Conservation (phyloP, 2,329 filamentous ascomycete species). For the Aspergillus udagawae region DNA sequence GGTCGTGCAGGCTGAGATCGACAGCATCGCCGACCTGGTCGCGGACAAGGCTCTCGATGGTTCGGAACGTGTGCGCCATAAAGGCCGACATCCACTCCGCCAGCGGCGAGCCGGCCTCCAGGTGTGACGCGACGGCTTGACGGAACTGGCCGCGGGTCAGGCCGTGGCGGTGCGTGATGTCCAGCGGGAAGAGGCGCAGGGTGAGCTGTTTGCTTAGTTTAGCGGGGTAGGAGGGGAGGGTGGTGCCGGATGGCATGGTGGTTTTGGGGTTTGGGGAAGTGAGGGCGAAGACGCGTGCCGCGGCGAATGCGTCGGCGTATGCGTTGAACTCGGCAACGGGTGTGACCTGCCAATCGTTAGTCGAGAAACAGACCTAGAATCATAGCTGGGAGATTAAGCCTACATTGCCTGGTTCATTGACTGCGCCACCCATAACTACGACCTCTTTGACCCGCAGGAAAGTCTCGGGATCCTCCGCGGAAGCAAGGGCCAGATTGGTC, state of each 20-base stretch:
- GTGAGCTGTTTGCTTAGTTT: conserved; percentile 61
- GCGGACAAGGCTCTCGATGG: conserved; percentile 61
- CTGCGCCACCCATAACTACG: conserved; percentile 89
- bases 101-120: conserved; percentile 64
- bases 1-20: conserved; percentile 69
- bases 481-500: conserved; percentile 89
- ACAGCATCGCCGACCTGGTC: conserved; percentile 47
- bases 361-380: neutral
- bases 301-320: conserved; percentile 78
- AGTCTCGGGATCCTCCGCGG: conserved; percentile 80
- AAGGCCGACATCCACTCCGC: conserved; percentile 71
- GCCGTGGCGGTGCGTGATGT: conserved; percentile 70
- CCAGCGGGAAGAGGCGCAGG: conserved; percentile 69
- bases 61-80: conserved; percentile 65
- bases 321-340: conserved; percentile 94
- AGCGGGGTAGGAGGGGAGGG: conserved; percentile 60
- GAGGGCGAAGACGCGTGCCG: conserved; percentile 71
- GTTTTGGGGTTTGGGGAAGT: conserved; percentile 75
- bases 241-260: conserved; percentile 62
- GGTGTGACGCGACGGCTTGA: conserved; percentile 51
- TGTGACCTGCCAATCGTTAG: conserved; percentile 45
- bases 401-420: conserved; percentile 76
- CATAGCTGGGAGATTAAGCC: conserved; percentile 30
- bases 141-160: conserved; percentile 60
- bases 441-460: conserved; percentile 88